Conservation (phyloP, 2,329 filamentous ascomycete species). For the Penicillium paneum region DNA sequence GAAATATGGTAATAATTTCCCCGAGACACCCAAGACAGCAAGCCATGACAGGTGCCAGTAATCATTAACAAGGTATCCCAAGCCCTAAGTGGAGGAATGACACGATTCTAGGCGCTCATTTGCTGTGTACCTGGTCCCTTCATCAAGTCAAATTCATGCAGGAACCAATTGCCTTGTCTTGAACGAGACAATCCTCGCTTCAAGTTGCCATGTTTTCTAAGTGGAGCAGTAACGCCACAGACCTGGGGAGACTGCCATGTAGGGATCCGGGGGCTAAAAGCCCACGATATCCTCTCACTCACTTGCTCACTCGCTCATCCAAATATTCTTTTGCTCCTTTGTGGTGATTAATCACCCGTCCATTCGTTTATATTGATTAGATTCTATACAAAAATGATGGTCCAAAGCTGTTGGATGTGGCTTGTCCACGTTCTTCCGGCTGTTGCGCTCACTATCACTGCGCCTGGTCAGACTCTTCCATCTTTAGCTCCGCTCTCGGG, state of each 20-base stretch:
- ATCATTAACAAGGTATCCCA: background rate
- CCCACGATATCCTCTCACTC: background rate
- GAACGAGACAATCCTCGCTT: background rate
- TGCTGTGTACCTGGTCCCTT: background rate
- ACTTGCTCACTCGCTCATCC: background rate
- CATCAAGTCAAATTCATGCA: background rate
- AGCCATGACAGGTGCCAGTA: background rate
- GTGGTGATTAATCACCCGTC: conserved; percentile 3
- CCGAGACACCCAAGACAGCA: background rate
- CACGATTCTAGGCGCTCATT: background rate
- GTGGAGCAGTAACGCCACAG: conserved; percentile 5
- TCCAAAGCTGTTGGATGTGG: background rate
- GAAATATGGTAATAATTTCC: background rate
- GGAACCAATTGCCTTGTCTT: background rate
- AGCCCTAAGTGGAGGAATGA: conserved; percentile 1
- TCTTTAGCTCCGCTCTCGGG: background rate
- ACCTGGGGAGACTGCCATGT: background rate
- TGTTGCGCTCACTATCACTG: background rate
- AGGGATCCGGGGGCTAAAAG: background rate
- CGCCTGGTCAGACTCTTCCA: background rate
- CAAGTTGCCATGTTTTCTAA: background rate
- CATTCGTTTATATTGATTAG: conserved; percentile 2
- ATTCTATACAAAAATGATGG: background rate
- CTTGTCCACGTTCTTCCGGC: conserved; percentile 1
- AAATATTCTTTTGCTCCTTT: background rate